These are phyloP conservation scores for Aspergillus pseudoterreus DNA, from an alignment of 2,329 filamentous ascomycete genomes.

Conservation along the genomic window DNA sequence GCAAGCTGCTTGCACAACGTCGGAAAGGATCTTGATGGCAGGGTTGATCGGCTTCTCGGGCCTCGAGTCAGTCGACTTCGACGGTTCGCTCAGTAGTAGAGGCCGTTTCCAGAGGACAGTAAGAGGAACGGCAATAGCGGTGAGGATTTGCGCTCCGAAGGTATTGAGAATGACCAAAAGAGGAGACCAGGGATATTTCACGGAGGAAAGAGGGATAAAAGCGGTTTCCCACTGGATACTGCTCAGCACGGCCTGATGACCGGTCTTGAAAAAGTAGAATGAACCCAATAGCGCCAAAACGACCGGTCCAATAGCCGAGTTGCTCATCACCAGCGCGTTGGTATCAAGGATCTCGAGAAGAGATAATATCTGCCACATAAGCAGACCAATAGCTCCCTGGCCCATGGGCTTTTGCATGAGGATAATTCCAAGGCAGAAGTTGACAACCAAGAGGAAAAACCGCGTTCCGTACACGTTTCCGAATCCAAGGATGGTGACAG, in stretches of 20 bases:
- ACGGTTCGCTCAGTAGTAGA: slow-evolving; percentile 61
- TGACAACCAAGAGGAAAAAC: slow-evolving; percentile 78
- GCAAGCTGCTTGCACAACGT: slow-evolving; percentile 65
- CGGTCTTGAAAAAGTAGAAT: slow-evolving; percentile 96
- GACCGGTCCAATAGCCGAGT: slow-evolving; percentile 70
- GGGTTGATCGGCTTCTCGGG: slow-evolving; percentile 21
- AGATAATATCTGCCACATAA: slow-evolving; percentile 85
- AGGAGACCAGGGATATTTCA: slow-evolving; percentile 87
- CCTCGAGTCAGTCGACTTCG: slow-evolving; percentile 8
- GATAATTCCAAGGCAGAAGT: slow-evolving; percentile 71
- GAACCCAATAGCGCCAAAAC: slow-evolving; percentile 84
- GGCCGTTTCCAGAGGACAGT: slow-evolving; percentile 85
- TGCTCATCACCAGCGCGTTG: slow-evolving; percentile 58
- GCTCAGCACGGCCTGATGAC: slow-evolving; percentile 82
- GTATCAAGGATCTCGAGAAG: slow-evolving; percentile 63
- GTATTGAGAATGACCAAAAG: slow-evolving; percentile 79
- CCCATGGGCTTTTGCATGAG: slow-evolving; percentile 95
- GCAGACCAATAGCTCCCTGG: slow-evolving; percentile 73
- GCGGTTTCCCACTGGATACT: slow-evolving; percentile 95
- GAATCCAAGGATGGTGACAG: slow-evolving; percentile 81
- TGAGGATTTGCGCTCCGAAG: slow-evolving; percentile 83
- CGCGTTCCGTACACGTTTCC: slow-evolving; percentile 89
- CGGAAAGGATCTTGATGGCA: slow-evolving; percentile 55
- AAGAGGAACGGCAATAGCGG: slow-evolving; percentile 73
- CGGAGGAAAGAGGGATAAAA: slow-evolving; percentile 79